phyloP scores from a whole-genome alignment of 2,329 filamentous ascomycete species.

The Colletotrichum liaoningense region DNA sequence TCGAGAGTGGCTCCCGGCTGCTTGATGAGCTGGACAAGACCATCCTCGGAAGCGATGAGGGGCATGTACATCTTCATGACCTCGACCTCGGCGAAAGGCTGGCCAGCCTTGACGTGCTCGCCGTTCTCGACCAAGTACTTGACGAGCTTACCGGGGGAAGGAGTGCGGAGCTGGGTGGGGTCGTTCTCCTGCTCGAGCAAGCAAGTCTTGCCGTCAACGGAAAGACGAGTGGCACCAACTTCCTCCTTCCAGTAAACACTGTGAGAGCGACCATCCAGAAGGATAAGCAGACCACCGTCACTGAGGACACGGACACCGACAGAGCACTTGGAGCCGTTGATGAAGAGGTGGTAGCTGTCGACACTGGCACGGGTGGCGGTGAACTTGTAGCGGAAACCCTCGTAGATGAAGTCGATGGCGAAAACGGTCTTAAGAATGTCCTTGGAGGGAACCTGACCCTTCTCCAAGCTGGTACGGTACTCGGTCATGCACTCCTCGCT shows the following conservation, averaged over 20 bases:
- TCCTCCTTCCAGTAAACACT: conserved; percentile 99
- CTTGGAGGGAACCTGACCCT: conserved; percentile 96
- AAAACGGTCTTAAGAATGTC: conserved; percentile 98
- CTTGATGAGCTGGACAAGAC: conserved; percentile 98
- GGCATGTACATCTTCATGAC: conserved; percentile 99
- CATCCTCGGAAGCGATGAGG: conserved; percentile 92
- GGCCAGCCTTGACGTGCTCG: conserved; percentile 89
- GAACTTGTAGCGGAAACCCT: conserved; percentile 96
- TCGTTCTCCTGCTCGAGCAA: conserved; percentile 99
- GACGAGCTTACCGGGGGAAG: conserved; percentile 96
- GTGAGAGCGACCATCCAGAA: conserved; percentile 93
- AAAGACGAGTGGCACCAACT: conserved; percentile 92
- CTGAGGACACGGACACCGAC: conserved; percentile 93
- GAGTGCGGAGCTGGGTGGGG: conserved; percentile 94
- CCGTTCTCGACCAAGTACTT: conserved; percentile 98
- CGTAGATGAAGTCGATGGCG: conserved; percentile 98
- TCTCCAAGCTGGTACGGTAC: conserved; percentile 90
- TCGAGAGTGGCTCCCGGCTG: conserved; percentile 98
- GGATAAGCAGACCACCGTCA: conserved; percentile 91
- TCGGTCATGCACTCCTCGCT: conserved; percentile 89
- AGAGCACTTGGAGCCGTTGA: conserved; percentile 97
- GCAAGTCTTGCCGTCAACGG: conserved; percentile 98
- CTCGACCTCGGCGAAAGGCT: conserved; percentile 96
- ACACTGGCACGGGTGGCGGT: conserved; percentile 91
- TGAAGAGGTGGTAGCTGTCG: conserved; percentile 97